Evolutionary conservation across 2,329 filamentous ascomycete species (phyloP), one percentile per base, ranked within the genome.

Genomic region (Alternaria postmessia): DNA sequence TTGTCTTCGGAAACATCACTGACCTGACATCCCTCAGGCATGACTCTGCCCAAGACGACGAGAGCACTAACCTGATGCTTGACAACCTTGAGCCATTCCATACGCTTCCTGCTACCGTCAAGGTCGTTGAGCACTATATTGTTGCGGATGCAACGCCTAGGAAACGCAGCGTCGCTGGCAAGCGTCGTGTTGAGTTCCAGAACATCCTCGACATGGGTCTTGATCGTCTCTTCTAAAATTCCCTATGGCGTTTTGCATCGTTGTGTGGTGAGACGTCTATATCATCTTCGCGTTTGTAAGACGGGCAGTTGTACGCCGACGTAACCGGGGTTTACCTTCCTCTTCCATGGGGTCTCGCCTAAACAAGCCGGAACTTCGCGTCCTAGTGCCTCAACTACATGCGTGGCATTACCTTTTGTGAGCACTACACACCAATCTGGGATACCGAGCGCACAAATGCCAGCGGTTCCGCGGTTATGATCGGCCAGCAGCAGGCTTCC

Each of bases 141-240:
- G 55, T 64, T 3, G 49, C 65, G 16, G 69, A 72, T 38, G 60
- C 60, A 30, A 70, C 69, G 57, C 75, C 75, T 1, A 46, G 64
- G 34, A 59, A 44, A 24, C 67, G 63, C 39, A 75, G 69, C 51
- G 54, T 70, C 12, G 69, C 68, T 12, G 75, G 74, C 26, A 69
- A 64, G 57, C 70, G 61, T 42, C 73, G 76, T 24, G 36, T 72
- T 5, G 71, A 75, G 57, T 77, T 77, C 46, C 62, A 76, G 55
- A 55, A 58, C 30, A 74, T 78, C n/a, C 30, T 67, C n/a, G 57
- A 62, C 9, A 54, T 41, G 26, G 68, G 68, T 11, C 56, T 72
- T 18, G 63, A 67, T 42, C 56, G 59, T 1, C 64, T 68, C 11
- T 68, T 66, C 32, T 71, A 44, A 39, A 30, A 5, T 20, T 7